phyloP scores from a whole-genome alignment of 768 basidiomycete species.

The Lactifluus echinatus region DNA sequence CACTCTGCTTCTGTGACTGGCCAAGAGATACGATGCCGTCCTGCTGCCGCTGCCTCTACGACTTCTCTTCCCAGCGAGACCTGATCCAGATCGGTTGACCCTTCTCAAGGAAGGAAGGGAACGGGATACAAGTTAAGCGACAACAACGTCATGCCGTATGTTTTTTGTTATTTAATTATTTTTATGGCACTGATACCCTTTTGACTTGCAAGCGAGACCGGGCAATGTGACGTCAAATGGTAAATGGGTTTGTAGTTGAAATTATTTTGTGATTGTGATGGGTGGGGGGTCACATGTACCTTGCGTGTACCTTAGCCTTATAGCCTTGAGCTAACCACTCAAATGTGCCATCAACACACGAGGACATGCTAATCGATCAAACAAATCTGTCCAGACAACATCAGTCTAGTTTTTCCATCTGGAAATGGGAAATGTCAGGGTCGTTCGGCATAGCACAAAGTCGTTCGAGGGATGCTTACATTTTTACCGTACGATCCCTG shows the following conservation, averaged over 20 bases:
- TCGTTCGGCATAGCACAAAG: neutral
- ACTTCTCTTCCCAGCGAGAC: too few relatives aligned
- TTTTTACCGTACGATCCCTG: slow-evolving; percentile 83
- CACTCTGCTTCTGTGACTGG: too few relatives aligned
- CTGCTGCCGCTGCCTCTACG: too few relatives aligned
- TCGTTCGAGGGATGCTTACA: slow-evolving; percentile 43
- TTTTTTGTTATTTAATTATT: too few relatives aligned
- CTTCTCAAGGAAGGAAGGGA: too few relatives aligned
- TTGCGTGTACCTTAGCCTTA: neutral
- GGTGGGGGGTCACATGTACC: neutral
- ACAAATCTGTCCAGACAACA: neutral
- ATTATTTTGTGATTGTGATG: too few relatives aligned
- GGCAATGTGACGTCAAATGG: neutral
- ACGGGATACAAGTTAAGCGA: too few relatives aligned
- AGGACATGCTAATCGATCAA: neutral
- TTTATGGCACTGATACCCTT: too few relatives aligned
- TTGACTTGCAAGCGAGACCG: neutral
- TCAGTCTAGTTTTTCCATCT: slow-evolving; percentile 20
- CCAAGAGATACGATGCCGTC: too few relatives aligned
- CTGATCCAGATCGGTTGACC: too few relatives aligned
- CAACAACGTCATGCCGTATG: too few relatives aligned
- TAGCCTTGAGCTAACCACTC: neutral
- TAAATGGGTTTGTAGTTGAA: neutral
- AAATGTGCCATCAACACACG: neutral
- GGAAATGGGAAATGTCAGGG: neutral